Base-by-base conservation (phyloP, 2,329 filamentous ascomycete genomes). In the Aureobasidium sp. region DNA sequence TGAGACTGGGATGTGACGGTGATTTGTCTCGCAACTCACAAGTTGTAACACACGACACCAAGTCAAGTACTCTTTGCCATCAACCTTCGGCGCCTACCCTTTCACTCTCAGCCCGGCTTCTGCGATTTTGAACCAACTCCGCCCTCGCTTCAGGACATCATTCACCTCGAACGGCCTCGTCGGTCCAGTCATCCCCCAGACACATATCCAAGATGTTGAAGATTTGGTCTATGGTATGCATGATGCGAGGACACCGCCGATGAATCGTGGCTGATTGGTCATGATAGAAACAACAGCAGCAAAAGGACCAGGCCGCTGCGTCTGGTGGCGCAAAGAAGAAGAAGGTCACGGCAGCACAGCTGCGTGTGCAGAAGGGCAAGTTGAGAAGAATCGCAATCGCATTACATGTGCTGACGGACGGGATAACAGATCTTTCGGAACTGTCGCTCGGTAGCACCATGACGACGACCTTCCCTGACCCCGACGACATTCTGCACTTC, bases 151-250 rank as follows among this genome's bases (percentile, higher is more conserved):
- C 29, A 42, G 9, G 7, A 23, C 44, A 50, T 20, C 34, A 26
- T 12, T n/a, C 23, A 51, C 57, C n/a, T 52, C 9, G 15, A 32
- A 27, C 58, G 52, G 36, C 62, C 52, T 58, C 58, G 62, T 27
- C 62, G 62, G 51, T 64, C 55, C 32, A 47, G 13, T 34, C 23
- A 48, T 51, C 23, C 51, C n/a, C 13, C 20, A 42, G 37, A n/a
- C 32, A 57, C 20, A 34, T 26, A 42, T 66, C 27, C 75, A 92
- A 80, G 73, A 97, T 97, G 94, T 84, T 97, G 82, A 97, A 97
- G 81, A 97, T 97, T 82, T 97, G 93, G 94, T 96, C 91, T 71
- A 96, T 97, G 93, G 91, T 95, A 81, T 57, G 82, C 12, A 26
- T 48, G n/a, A 39, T 58, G 15, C 12, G n/a, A 27, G 20, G 42